Percentiles rank a stretch among this genome's conserved stretches.
These are phyloP conservation scores for Eremomyces bilateralis DNA, from an alignment of 495 filamentous ascomycete species.

Conservation along the genomic window DNA sequence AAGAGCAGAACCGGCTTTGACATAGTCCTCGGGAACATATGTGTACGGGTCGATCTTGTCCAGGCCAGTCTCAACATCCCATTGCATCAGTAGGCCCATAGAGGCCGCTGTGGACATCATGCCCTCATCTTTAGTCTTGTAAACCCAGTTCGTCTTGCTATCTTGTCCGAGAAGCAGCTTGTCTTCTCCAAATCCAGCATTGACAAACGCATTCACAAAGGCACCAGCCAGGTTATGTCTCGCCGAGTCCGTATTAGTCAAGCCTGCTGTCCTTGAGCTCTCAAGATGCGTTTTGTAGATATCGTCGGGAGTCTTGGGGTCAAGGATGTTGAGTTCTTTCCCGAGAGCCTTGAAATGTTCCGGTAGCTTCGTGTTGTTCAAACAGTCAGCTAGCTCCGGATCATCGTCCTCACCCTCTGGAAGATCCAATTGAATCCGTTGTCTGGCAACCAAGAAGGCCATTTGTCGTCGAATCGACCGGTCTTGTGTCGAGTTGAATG, in stretches of 20 bases:
- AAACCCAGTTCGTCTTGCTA: slow-evolving; percentile 81
- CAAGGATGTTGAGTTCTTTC: slow-evolving; percentile 91
- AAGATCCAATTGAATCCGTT: slow-evolving; percentile 67
- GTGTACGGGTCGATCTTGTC: slow-evolving; percentile 88
- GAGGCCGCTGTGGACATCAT: slow-evolving; percentile 94
- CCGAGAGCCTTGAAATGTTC: slow-evolving; percentile 85
- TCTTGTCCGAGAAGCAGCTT: slow-evolving; percentile 84
- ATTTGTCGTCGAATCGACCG: slow-evolving; percentile 76
- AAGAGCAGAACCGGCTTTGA: slow-evolving; percentile 74
- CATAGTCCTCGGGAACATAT: slow-evolving; percentile 58
- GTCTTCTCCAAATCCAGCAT: slow-evolving; percentile 85
- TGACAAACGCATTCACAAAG: slow-evolving; percentile 92
- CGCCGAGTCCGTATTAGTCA: slow-evolving; percentile 88
- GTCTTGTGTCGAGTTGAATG: slow-evolving; percentile 63
- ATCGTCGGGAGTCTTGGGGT: slow-evolving; percentile 91
- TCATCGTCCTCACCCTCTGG: slow-evolving; percentile 40
- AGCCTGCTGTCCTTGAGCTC: slow-evolving; percentile 70
- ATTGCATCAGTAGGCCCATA: slow-evolving; percentile 66
- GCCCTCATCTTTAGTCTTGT: slow-evolving; percentile 96
- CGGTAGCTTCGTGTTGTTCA: slow-evolving; percentile 69
- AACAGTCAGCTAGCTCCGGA: slow-evolving; percentile 50
- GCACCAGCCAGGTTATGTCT: slow-evolving; percentile 87
- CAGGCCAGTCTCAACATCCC: slow-evolving; percentile 76
- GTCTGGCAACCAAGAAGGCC: slow-evolving; percentile 76
- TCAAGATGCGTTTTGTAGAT: slow-evolving; percentile 99